These are phyloP conservation scores for Priceomyces medius DNA, from an alignment of 805 yeast species.

Conservation along the genomic window DNA sequence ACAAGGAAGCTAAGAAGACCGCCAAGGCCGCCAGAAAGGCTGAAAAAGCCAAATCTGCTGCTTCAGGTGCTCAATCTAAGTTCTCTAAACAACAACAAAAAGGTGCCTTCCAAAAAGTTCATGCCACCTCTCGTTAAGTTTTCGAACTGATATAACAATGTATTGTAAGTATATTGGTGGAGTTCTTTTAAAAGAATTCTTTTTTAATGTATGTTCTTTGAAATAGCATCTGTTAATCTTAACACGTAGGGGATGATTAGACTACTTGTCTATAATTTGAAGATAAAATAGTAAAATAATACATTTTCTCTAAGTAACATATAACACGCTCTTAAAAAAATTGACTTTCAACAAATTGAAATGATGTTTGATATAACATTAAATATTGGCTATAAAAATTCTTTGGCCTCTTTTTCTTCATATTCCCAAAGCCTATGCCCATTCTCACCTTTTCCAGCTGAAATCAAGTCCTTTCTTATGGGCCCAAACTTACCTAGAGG, in stretches of 20 bases:
- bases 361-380: too few species aligned
- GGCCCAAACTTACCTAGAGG: constrained; percentile 35
- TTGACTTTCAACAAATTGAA: too few species aligned
- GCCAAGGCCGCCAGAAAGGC: constrained; percentile 95
- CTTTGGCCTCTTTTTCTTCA: constrained; percentile 23
- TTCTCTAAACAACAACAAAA: constrained; percentile 94
- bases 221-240: constrained; percentile 1
- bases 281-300: too few species aligned
- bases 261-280: too few species aligned
- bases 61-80: constrained; percentile 62
- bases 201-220: constrained; percentile 14
- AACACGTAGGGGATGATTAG: too few species aligned
- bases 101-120: constrained; percentile 97
- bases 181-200: constrained; percentile 7
- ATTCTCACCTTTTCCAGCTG: constrained; percentile 26
- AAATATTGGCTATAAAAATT: too few species aligned
- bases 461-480: constrained; percentile 34
- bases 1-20: constrained; percentile 87
- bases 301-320: too few species aligned
- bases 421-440: constrained; percentile 37
- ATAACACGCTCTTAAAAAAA: too few species aligned
- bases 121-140: constrained; percentile 91
- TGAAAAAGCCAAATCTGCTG: constrained; percentile 80
- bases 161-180: constrained; percentile 12
- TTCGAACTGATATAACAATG: constrained; percentile 8